Base-by-base conservation (phyloP, 768 basidiomycete species). In the Trametes cubensis region DNA sequence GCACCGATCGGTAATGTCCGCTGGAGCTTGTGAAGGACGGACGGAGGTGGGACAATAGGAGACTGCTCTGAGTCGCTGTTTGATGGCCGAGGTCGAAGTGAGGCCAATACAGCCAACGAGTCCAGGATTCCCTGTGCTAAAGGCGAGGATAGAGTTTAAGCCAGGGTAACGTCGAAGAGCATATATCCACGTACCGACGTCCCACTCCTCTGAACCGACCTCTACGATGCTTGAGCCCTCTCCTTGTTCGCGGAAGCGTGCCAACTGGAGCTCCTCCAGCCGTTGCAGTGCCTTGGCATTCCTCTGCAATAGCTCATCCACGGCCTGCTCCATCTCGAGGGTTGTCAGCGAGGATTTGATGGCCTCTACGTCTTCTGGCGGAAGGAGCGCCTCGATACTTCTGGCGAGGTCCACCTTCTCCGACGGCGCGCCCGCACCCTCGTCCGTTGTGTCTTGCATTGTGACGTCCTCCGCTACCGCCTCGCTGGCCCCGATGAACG, bases 181-280 rank as follows among this genome's bases (percentile, higher is more conserved):
- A 49, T 28, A 15, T 49, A 49, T 26, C 14, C 26, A 73, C 87
- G 66, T 69, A 92, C 92, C 92, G 62, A 83, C 84, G 66, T 90
- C 86, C 88, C 88, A 92, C 72, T 94, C 92, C 72, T 92, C 91
- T 13, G 89, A 88, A 38, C 81, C 88, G 69, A 85, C 82, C 70
- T 85, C 81, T 3, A 85, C 84, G 13, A 62, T 60, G 55, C 77
- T 78, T 38, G 72, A 71, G 10, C 77, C 81, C 41, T 77, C 79
- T 15, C 78, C 79, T 23, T 79, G 79, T 13, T 74, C 73, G 17
- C 77, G 78, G 30, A 89, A 70, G 13, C 92, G 83, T 56, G 74
- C 70, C 20, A 74, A 76, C 69, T 94, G 92, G 50, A 94, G 77
- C 66, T 85, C 82, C 66, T 85, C 85, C 15, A 94, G 76, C 55